phyloP scores from a whole-genome alignment of 148 eudicot species.

The Oxyria digyna region DNA sequence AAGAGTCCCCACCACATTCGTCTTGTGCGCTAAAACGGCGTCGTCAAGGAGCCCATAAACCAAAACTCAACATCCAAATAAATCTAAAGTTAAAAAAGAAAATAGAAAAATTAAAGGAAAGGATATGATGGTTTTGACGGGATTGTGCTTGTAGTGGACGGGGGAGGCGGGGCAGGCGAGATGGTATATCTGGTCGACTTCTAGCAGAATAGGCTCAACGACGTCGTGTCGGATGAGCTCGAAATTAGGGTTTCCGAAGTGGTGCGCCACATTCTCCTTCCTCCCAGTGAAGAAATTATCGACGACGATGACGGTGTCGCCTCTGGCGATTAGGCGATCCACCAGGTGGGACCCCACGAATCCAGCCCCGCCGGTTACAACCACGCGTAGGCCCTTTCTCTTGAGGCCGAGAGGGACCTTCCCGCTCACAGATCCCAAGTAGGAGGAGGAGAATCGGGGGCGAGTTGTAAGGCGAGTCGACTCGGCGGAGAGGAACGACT shows the following conservation, averaged over 20 bases:
- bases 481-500: conserved; percentile 23
- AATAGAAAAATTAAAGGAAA: conserved; percentile 15
- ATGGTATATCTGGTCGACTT: conserved; percentile 96
- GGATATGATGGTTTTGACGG: conserved; percentile 99
- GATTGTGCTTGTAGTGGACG: conserved; percentile 92
- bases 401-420: conserved; percentile 73
- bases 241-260: conserved; percentile 80
- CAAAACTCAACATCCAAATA: conserved; percentile 1
- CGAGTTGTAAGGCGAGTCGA: conserved; percentile 14
- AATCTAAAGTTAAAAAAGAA: not conserved
- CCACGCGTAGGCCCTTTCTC: conserved; percentile 61
- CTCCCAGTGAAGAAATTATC: conserved; percentile 92
- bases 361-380: conserved; percentile 96
- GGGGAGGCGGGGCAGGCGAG: conserved; percentile 98
- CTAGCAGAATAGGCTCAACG: conserved; percentile 76
- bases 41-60: not conserved
- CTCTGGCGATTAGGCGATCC: conserved; percentile 65
- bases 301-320: conserved; percentile 89
- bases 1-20: conserved; percentile 95
- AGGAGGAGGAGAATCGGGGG: conserved; percentile 11
- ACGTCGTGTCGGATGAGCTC: conserved; percentile 95
- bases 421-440: conserved; percentile 32
- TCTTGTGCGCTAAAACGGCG: conserved; percentile 42
- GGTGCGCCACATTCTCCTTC: conserved; percentile 85
- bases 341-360: conserved; percentile 92